These are phyloP conservation scores for Trypanosoma brucei DNA, from an alignment of 208 protist genomes.

Conservation along the genomic window DNA sequence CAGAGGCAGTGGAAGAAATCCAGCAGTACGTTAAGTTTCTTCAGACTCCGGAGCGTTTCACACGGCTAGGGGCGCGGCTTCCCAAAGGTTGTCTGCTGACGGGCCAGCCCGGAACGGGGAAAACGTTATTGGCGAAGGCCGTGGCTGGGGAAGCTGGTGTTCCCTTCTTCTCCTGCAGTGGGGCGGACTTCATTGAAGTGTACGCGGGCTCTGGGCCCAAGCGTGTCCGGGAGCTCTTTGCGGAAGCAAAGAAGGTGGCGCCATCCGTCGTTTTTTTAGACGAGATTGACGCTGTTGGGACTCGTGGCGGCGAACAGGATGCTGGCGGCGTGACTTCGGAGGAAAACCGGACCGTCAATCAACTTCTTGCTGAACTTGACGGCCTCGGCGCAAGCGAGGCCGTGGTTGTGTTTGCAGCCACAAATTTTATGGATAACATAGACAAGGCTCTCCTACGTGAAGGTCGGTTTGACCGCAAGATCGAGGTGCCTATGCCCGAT, in stretches of 20 bases:
- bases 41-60: constrained; percentile 89
- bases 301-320: constrained; percentile 62
- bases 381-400: constrained; percentile 86
- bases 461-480: constrained; percentile 96
- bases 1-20: constrained; percentile 95
- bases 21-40: constrained; percentile 96
- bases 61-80: constrained; percentile 91
- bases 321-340: constrained; percentile 70
- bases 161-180: constrained; percentile 94
- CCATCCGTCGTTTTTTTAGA: constrained; percentile 98
- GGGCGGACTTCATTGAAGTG: constrained; percentile 96
- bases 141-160: constrained; percentile 91
- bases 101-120: constrained; percentile 96
- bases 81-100: constrained; percentile 95
- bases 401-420: constrained; percentile 96
- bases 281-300: constrained; percentile 97
- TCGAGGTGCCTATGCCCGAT: constrained; percentile 85
- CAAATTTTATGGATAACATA: constrained; percentile 94
- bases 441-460: constrained; percentile 95
- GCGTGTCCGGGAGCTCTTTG: constrained; percentile 94
- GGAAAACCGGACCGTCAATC: constrained; percentile 94
- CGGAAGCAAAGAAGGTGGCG: constrained; percentile 78
- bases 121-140: constrained; percentile 91
- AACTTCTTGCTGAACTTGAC: constrained; percentile 96
- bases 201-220: constrained; percentile 96